Conservation (phyloP, 2,329 filamentous ascomycete species). For the Colletotrichum sp. region DNA sequence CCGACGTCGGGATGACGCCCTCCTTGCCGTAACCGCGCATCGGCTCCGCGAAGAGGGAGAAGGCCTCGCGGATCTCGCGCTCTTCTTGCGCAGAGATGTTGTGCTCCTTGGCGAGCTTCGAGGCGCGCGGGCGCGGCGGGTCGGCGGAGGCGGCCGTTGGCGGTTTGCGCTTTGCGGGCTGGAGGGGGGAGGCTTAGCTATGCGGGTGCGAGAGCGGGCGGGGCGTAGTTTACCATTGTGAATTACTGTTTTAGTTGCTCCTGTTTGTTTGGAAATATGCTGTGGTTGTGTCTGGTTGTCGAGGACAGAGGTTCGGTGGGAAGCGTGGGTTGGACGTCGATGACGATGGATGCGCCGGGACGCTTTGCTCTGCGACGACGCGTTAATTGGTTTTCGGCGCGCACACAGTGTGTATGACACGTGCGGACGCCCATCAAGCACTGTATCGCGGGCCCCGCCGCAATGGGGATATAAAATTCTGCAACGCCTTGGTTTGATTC, state of each 20-base stretch:
- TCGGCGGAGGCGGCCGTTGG: constrained; percentile 32
- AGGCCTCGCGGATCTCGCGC: constrained; percentile 89
- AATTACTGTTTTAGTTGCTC: background rate
- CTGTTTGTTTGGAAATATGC: background rate
- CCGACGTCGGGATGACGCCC: constrained; percentile 70
- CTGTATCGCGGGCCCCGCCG: background rate
- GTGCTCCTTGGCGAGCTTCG: constrained; percentile 92
- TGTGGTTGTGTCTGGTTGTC: background rate
- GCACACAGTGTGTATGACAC: background rate
- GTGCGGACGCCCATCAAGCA: background rate
- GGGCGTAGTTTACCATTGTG: background rate
- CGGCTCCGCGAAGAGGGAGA: constrained; percentile 78
- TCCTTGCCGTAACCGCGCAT: constrained; percentile 66
- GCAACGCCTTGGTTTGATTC: background rate
- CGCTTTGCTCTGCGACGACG: background rate
- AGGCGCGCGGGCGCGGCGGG: constrained; percentile 61
- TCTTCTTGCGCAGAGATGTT: constrained; percentile 85
- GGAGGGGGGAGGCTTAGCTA: background rate
- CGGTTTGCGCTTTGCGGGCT: constrained; percentile 62
- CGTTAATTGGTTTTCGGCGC: constrained; percentile 14
- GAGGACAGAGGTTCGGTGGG: background rate
- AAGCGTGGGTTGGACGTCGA: background rate
- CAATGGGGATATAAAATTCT: background rate
- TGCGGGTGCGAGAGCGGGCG: too few species aligned
- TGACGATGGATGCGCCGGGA: background rate